Evolutionary conservation across 768 basidiomycete species (phyloP).

Genomic region (Neoboletus subvelutipes): DNA sequence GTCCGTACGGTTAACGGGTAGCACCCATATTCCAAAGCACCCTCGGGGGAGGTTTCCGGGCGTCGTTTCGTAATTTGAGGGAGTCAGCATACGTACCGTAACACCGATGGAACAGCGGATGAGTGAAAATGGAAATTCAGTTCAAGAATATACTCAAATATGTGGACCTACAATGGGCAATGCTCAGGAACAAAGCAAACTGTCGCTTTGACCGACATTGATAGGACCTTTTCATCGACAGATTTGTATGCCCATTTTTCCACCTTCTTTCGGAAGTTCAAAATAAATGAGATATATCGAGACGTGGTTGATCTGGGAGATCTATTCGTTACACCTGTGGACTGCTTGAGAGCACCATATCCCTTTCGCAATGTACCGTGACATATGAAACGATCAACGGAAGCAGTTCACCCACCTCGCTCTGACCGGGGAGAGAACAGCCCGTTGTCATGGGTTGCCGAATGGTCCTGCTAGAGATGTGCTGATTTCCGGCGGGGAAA

Average conservation of each 20-base stretch:
- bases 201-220: neutral
- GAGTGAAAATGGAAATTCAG: neutral
- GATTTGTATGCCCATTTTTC: neutral
- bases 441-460: neutral
- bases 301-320: neutral
- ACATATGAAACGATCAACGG: neutral
- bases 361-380: too few relatives aligned
- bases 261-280: neutral
- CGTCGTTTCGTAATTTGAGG: neutral
- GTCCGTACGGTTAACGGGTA: neutral
- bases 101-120: neutral
- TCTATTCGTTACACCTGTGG: neutral
- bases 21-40: constrained; percentile 1
- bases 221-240: neutral
- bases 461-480: too few relatives aligned
- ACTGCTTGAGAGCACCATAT: neutral
- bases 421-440: neutral
- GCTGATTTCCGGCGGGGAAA: neutral
- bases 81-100: too few relatives aligned
- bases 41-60: neutral
- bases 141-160: neutral
- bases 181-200: constrained; percentile 3
- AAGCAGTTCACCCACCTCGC: neutral
- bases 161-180: constrained; percentile 3
- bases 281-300: neutral